Base-by-base conservation (phyloP, 2,329 filamentous ascomycete species). In the Chrysoporthe cubensis region DNA sequence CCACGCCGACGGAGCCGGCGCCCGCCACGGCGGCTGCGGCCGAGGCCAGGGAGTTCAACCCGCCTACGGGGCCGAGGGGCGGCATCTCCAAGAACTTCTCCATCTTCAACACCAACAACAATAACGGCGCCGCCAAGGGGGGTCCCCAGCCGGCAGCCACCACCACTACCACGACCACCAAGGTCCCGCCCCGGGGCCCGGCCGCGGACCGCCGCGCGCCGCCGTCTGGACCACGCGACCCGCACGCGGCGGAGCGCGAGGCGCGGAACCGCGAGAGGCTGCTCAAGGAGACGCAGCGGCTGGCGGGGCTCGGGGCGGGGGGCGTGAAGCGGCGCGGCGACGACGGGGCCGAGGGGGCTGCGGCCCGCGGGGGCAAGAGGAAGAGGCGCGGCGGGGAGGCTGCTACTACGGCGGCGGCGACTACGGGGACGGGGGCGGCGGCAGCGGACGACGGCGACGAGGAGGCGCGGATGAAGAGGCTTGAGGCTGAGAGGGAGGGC, bases 161-260 rank as follows among this genome's bases (percentile, higher is more conserved):
- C n/a, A 13, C 48, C 48, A 1, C 9, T 4, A 14, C 21, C 48
- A 26, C 2, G 21, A 14, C n/a, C 21, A 52, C 62, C 44, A 76
- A 70, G 43, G 50, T 44, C 57, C 66, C 66, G 74, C 77, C 40
- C 59, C 57, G 59, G 7, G 67, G 64, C 14, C 67, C 67, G 2
- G 67, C 67, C 42, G 67, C 67, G 7, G 67, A 68, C 50, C 37
- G 81, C 40, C 78, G 79, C 2, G 26, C 26, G 26, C 74, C 75
- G 56, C 80, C 80, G 4, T 26, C 26, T 2, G 26, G 26, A 26
- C 26, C 26, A 26, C 26, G 26, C 26, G 88, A 91, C 71, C 83
- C 87, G n/a, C 90, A 92, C 76, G 90, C 90, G 1, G 81, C 89
- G 0, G 90, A 93, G 77, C 87, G 90, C 32, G 90, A 91, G 75